Percentiles rank a stretch among this genome's conserved stretches.
Evolutionary conservation across 257 asterid species (phyloP).

Genomic region (Buddleja alternifolia): DNA sequence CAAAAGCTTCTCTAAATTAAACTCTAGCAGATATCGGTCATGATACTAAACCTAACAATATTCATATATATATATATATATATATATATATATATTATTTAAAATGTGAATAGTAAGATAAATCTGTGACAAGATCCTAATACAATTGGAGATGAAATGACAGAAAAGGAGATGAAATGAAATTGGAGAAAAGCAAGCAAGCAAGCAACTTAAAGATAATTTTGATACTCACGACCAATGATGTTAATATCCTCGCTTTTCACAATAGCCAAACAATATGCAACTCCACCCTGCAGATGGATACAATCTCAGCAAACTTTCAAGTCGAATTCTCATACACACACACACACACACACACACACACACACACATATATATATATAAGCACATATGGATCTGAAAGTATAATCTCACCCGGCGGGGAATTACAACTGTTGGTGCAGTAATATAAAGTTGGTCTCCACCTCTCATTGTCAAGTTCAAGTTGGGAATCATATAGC

Average conservation of each 20-base stretch:
- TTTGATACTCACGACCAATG: slow-evolving; percentile 87
- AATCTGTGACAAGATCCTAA: too few species aligned
- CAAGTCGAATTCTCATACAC: slow-evolving; percentile 1
- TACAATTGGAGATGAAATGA: background rate
- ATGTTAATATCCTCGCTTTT: slow-evolving; percentile 77
- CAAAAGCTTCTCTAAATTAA: too few species aligned
- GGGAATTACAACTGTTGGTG: slow-evolving; percentile 52
- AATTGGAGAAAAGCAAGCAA: background rate
- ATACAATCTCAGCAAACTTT: slow-evolving; percentile 30
- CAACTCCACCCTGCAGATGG: slow-evolving; percentile 51
- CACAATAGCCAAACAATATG: slow-evolving; percentile 81
- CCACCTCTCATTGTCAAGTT: slow-evolving; percentile 92
- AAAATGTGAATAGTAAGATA: too few species aligned
- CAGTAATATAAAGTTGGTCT: slow-evolving; percentile 42
- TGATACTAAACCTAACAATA: too few species aligned
- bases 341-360: too few species aligned
- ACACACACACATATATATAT: too few species aligned
- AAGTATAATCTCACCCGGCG: slow-evolving; percentile 46
- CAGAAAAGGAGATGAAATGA: background rate
- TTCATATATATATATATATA: too few species aligned
- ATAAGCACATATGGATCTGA: background rate
- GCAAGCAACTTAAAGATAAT: background rate
- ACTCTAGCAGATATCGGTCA: too few species aligned
- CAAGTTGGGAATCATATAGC: slow-evolving; percentile 51
- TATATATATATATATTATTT: too few species aligned